Conservation (phyloP, 169 alveolate genomes). For the Eimeria falciformis region DNA sequence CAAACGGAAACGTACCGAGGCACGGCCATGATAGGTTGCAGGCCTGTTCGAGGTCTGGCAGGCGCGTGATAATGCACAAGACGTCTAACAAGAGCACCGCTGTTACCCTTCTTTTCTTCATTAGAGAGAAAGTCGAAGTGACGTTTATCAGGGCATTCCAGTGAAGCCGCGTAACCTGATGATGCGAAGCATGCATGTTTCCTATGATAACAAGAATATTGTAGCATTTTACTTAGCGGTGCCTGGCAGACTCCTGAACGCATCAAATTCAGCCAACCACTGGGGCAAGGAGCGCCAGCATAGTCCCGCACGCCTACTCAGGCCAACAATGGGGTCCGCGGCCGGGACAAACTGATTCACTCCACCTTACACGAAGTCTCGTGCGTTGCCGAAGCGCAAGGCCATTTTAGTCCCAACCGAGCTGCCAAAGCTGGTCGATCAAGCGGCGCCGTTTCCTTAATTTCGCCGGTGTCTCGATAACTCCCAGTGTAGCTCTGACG, state of each 20-base stretch:
- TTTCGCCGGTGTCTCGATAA: conserved; percentile 21
- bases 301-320: conserved; percentile 64
- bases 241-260: conserved; percentile 36
- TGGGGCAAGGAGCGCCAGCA: conserved; percentile 45
- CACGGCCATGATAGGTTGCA: conserved; percentile 61
- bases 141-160: conserved; percentile 2
- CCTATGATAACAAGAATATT: too few species aligned
- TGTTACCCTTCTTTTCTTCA: conserved; percentile 21
- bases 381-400: neutral
- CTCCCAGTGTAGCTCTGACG: conserved; percentile 14
- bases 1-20: conserved; percentile 19
- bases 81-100: neutral
- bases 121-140: conserved; percentile 46
- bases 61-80: neutral
- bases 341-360: neutral
- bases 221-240: neutral
- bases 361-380: neutral
- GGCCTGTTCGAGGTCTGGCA: conserved; percentile 17
- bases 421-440: neutral
- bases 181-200: neutral
- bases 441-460: neutral
- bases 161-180: conserved; percentile 20
- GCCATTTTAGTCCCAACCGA: neutral
- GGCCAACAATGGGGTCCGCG: too few species aligned
- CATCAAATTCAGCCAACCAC: conserved; percentile 60